A percentile compares a stretch with the other conserved stretches of the same genome.
Conservation (phyloP, 768 basidiomycete genomes). For the Suillus hirtellus region DNA sequence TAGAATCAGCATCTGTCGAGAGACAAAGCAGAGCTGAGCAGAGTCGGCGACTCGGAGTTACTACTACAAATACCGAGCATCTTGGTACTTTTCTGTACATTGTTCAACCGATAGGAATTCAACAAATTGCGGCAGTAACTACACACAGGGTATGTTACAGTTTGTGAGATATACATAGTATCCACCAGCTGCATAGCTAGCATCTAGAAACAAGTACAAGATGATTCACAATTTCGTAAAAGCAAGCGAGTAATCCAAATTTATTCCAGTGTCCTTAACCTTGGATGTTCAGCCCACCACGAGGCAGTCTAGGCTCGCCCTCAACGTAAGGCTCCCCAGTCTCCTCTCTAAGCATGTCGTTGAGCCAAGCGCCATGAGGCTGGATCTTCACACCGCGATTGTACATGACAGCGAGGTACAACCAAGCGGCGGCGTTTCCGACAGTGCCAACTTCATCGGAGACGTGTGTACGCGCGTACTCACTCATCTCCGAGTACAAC, state of each 20-base stretch:
- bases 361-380: slow-evolving; percentile 84
- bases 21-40: not conserved
- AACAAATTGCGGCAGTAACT: not conserved
- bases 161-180: slow-evolving; percentile 1
- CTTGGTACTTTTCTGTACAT: not conserved
- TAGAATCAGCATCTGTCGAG: not conserved
- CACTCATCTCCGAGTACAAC: slow-evolving; percentile 62
- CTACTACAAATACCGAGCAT: not conserved
- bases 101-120: not conserved
- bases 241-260: not conserved
- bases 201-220: slow-evolving; percentile 3
- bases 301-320: slow-evolving; percentile 73
- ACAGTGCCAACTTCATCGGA: slow-evolving; percentile 85
- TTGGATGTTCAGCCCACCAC: slow-evolving; percentile 58
- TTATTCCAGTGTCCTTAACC: slow-evolving; percentile 34
- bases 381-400: slow-evolving; percentile 71
- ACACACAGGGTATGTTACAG: not conserved
- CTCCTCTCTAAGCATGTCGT: slow-evolving; percentile 76
- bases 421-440: slow-evolving; percentile 69
- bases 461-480: slow-evolving; percentile 73
- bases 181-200: not conserved
- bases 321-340: slow-evolving; percentile 67
- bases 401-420: slow-evolving; percentile 81
- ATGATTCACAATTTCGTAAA: not conserved
- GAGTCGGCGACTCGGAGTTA: slow-evolving; percentile 1